Conservation (phyloP, 2,329 filamentous ascomycete genomes). For the Botrytis hyacinthi region DNA sequence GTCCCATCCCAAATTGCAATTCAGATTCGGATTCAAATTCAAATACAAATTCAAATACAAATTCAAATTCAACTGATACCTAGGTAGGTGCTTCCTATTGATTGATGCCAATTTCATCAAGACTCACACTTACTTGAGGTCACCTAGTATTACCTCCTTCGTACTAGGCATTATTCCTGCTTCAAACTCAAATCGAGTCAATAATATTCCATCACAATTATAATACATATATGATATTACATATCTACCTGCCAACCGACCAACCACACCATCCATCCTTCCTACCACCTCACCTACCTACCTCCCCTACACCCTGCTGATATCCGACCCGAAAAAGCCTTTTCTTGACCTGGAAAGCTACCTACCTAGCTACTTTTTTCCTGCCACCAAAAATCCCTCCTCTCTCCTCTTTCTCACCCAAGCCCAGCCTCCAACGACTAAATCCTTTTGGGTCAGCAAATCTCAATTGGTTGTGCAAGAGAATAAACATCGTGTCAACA, state of each 20-base stretch:
- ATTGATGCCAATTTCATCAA: not conserved
- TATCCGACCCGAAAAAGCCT: not conserved
- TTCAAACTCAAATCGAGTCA: not conserved
- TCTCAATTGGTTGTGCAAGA: conserved; percentile 3
- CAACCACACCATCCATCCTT: not conserved
- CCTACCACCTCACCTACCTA: not conserved
- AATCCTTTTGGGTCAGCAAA: not conserved
- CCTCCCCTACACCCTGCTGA: not conserved
- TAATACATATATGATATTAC: not conserved
- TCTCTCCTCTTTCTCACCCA: not conserved
- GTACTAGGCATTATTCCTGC: not conserved
- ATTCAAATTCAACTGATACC: not conserved
- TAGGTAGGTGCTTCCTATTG: not conserved
- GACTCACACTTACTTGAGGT: not conserved
- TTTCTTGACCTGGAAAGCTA: not conserved
- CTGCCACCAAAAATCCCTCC: conserved; percentile 8
- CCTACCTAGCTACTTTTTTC: not conserved
- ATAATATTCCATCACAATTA: not conserved
- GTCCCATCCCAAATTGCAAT: not conserved
- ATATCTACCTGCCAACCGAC: not conserved
- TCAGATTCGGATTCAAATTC: not conserved
- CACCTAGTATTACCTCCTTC: not conserved
- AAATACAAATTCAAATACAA: not conserved
- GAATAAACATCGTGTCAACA: conserved; percentile 13
- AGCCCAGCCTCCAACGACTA: not conserved